A percentile compares a stretch with the other conserved stretches of the same genome.
Evolutionary conservation across 176 grass and related monocot species (phyloP).

Genomic region (Rhynchospora tenuis): DNA sequence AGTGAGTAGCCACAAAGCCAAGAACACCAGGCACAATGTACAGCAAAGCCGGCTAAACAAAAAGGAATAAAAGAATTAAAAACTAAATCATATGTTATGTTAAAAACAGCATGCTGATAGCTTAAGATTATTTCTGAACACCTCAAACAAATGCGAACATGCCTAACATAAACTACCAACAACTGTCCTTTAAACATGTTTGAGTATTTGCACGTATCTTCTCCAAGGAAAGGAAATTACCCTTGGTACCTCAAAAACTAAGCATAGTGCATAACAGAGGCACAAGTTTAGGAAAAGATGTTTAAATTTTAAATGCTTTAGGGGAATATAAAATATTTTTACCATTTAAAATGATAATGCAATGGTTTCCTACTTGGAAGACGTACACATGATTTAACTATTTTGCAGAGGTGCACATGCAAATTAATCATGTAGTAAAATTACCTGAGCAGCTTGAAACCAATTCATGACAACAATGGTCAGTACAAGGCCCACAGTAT

Average conservation of each 20-base stretch:
- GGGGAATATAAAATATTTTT: neutral
- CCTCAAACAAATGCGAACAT: neutral
- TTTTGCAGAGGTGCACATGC: neutral
- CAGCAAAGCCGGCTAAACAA: constrained; percentile 62
- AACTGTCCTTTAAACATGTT: neutral
- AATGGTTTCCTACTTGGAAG: no score
- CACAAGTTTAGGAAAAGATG: neutral
- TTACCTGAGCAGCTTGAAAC: constrained; percentile 91
- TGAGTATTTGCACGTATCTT: neutral
- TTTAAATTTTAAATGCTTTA: neutral
- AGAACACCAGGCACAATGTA: constrained; percentile 84
- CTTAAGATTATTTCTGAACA: neutral
- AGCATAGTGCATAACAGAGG: neutral
- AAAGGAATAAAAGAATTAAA: neutral
- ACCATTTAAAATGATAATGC: no score
- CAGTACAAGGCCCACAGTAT: constrained; percentile 46
- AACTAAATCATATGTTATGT: neutral
- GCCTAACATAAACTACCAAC: neutral
- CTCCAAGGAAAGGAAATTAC: neutral
- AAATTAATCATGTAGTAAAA: constrained; percentile 15
- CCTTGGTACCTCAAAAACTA: neutral
- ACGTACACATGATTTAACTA: neutral
- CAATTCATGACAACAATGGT: constrained; percentile 94
- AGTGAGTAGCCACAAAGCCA: constrained; percentile 69
- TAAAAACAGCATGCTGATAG: constrained; percentile 2